These are phyloP conservation scores for Terana coerulea DNA, from an alignment of 768 basidiomycete genomes.

Conservation along the genomic window DNA sequence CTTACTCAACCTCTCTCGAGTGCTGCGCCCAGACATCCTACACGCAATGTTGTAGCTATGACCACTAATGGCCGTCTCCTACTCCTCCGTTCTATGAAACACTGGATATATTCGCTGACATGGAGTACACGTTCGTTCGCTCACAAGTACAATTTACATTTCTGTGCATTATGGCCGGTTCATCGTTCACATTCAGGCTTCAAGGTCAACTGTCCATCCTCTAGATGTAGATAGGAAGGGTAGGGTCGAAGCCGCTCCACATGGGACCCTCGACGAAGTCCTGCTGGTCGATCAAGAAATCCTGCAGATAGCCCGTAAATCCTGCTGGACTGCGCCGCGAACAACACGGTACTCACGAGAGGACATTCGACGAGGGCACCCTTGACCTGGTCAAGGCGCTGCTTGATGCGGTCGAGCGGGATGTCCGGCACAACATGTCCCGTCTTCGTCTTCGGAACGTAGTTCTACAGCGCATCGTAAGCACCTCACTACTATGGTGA, in stretches of 20 bases:
- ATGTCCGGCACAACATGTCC: conserved; percentile 78
- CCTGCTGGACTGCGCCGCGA: neutral
- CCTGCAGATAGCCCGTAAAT: conserved; percentile 37
- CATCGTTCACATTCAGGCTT: no score
- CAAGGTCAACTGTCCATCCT: no score
- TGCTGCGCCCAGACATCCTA: no score
- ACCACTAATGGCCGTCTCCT: no score
- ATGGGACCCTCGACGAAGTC: conserved; percentile 66
- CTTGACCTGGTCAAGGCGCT: conserved; percentile 62
- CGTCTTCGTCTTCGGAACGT: conserved; percentile 70
- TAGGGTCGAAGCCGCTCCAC: conserved; percentile 73
- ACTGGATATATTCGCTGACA: no score
- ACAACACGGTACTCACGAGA: conserved; percentile 40
- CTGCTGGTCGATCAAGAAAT: conserved; percentile 82
- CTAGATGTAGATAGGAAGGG: conserved; percentile 74
- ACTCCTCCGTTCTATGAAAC: no score
- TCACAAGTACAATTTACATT: no score
- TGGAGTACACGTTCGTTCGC: no score
- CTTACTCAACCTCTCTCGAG: no score
- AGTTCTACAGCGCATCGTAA: conserved; percentile 42
- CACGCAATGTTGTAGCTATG: no score
- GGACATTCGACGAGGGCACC: conserved; percentile 78
- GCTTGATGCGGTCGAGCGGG: conserved; percentile 68
- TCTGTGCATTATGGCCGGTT: no score
- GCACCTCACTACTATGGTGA: neutral